Base-by-base conservation (phyloP, 2,329 filamentous ascomycete species). In the Neurospora sp. region DNA sequence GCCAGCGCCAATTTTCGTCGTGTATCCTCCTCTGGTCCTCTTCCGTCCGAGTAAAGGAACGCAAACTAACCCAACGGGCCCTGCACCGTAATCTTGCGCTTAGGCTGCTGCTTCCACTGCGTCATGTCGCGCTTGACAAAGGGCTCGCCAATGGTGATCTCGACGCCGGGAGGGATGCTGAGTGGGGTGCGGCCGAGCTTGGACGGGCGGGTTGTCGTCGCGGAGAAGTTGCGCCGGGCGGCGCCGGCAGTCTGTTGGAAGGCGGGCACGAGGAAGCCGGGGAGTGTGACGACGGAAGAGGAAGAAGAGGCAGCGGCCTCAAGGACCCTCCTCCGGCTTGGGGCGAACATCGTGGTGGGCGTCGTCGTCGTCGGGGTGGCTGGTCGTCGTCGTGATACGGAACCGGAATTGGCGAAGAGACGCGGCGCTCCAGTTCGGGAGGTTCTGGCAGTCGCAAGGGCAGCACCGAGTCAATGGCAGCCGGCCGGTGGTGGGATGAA, bases 121-220 rank as follows among this genome's bases (percentile, higher is more conserved):
- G 87, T 89, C 69, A 83, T 81, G 72, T 87, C 84, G 73, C 81
- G 83, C 77, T 83, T 82, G 38, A 84, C 76, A 68, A 79, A 81
- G 4, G 89, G 87, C 71, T 93, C 86, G 71, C 91, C 86, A 70
- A 94, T 82, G 11, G 87, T 82, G 57, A 99, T 84, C 68, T 91
- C 91, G 70, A 99, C 96, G 73, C 92, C 92, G 0, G 92, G 90
- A 0, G 95, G 95, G 39, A 97, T 85, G 69, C 92, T 89, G 68
- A 97, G 87, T 33, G 92, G 87, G 71, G 91, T 91, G 75, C 89
- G 87, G 75, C 96, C 96, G 72, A 99, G 91, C 84, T 97, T 96
- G 65, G 95, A 97, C 70, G 84, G 82, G 75, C 85, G 84, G 78
- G 82, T 81, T 68, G 88, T 78, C 62, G 92, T 91, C 57, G 88